Base-by-base conservation (phyloP, 1,284 basidiomycete species). In the Ustilago trichophora region DNA sequence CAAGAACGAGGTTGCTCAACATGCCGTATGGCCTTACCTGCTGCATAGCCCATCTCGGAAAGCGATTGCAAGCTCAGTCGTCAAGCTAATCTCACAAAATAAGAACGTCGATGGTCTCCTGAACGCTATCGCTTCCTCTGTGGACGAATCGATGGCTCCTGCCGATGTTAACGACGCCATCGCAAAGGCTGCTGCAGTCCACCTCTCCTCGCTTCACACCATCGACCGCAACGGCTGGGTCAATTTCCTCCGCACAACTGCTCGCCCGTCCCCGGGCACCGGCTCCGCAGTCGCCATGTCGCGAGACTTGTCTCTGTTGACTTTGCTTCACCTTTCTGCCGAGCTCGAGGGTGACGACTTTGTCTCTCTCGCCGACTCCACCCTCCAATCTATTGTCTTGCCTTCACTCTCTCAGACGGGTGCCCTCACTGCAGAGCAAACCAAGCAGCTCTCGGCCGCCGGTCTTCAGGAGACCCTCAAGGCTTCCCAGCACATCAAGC, bases 21-120 rank as follows among this genome's bases (percentile, higher is more conserved):
- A n/a, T n/a, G 49, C 56, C 43, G 46, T 75, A 19, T 69, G 58
- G 58, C 65, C 65, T 9, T 35, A 36, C 43, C 32, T 68, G 38
- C 43, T 68, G 21, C 53, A 63, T 16, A 51, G 34, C 18, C 36
- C 48, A 9, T 42, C 53, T 21, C 42, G 55, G 29, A 4, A 15
- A 10, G 41, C 45, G 11, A 37, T 42, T 25, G 48, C 53, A 7
- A 52, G 24, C 26, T 38, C 51, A 3, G 34, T 48, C 15, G 15
- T 53, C 40, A 37, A 52, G 35, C 26, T 45, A 4, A 29, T 57
- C 7, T 40, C 49, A 9, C 35, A 48, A 10, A 57, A 41, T 41
- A 37, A 37, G 22, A 47, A 52, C 16, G 12, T 27, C 27, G 22
- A 34, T 6, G 51, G 43, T 13, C 25, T 58, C 27, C 47, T 54